Conservation (phyloP, 2,329 filamentous ascomycete genomes). For the Fusarium goolgardi region DNA sequence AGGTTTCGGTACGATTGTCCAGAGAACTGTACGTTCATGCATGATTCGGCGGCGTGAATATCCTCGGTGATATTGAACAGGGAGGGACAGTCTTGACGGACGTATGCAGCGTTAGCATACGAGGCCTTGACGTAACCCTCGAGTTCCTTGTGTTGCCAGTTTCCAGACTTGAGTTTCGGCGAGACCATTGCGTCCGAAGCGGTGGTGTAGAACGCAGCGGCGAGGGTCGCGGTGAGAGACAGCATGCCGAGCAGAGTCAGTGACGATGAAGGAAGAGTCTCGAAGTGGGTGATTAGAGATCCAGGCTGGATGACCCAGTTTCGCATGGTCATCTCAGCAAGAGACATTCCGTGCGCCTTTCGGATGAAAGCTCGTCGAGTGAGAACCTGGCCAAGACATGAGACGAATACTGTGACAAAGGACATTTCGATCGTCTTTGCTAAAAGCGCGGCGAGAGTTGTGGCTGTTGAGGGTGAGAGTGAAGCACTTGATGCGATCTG, state of each 20-base stretch:
- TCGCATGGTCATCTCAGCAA: constrained; percentile 83
- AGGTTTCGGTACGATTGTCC: constrained; percentile 79
- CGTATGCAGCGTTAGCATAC: constrained; percentile 72
- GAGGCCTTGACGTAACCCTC: constrained; percentile 67
- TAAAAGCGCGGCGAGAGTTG: constrained; percentile 73
- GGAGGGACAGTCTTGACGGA: constrained; percentile 68
- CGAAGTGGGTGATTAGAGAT: constrained; percentile 75
- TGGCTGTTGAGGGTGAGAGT: constrained; percentile 72
- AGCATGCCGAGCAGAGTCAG: constrained; percentile 72
- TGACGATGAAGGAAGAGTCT: constrained; percentile 72
- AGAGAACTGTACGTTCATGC: constrained; percentile 75
- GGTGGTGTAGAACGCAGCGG: constrained; percentile 79
- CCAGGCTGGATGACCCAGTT: constrained; percentile 78
- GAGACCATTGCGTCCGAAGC: constrained; percentile 80
- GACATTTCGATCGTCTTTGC: constrained; percentile 83
- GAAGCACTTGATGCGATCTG: constrained; percentile 64
- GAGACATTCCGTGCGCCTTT: constrained; percentile 71
- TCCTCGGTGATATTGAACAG: constrained; percentile 65
- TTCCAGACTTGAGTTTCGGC: constrained; percentile 73
- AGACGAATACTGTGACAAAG: constrained; percentile 81
- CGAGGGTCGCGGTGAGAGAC: constrained; percentile 71
- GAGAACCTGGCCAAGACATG: constrained; percentile 78
- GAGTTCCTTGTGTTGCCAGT: constrained; percentile 62
- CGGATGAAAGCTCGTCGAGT: constrained; percentile 74
- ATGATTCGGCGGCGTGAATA: constrained; percentile 62